These are phyloP conservation scores for Byssochlamys sp. DNA, from an alignment of 2,329 filamentous ascomycete genomes.

Conservation along the genomic window DNA sequence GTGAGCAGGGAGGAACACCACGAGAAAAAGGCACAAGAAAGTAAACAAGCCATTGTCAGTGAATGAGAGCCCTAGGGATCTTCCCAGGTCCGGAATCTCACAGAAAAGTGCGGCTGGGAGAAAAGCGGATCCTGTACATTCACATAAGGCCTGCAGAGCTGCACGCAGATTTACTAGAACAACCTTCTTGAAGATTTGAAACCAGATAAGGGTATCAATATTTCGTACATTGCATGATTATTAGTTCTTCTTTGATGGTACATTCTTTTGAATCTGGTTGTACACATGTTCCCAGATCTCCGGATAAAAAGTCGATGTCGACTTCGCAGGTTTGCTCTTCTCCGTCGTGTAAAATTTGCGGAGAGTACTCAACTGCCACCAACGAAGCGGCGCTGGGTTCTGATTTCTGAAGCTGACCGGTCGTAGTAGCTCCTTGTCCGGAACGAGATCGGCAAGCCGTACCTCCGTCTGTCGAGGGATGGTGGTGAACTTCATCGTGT, in stretches of 20 bases:
- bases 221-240: neutral
- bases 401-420: slow-evolving; percentile 34
- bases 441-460: slow-evolving; percentile 31
- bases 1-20: neutral
- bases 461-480: slow-evolving; percentile 35
- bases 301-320: slow-evolving; percentile 32
- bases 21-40: neutral
- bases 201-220: neutral
- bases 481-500: slow-evolving; percentile 37
- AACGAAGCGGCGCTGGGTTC: slow-evolving; percentile 25
- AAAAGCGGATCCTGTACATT: neutral
- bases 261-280: slow-evolving; percentile 26
- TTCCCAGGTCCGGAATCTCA: neutral
- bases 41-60: neutral
- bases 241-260: slow-evolving; percentile 2
- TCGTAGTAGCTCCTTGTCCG: slow-evolving; percentile 24
- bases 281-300: slow-evolving; percentile 37
- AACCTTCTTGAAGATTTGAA: neutral
- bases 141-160: neutral
- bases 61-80: neutral
- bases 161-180: neutral
- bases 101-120: neutral
- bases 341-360: slow-evolving; percentile 31
- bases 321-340: slow-evolving; percentile 27
- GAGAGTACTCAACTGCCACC: slow-evolving; percentile 29